These are phyloP conservation scores for Penicillium sclerotigenum DNA, from an alignment of 2,329 filamentous ascomycete species.

Conservation along the genomic window DNA sequence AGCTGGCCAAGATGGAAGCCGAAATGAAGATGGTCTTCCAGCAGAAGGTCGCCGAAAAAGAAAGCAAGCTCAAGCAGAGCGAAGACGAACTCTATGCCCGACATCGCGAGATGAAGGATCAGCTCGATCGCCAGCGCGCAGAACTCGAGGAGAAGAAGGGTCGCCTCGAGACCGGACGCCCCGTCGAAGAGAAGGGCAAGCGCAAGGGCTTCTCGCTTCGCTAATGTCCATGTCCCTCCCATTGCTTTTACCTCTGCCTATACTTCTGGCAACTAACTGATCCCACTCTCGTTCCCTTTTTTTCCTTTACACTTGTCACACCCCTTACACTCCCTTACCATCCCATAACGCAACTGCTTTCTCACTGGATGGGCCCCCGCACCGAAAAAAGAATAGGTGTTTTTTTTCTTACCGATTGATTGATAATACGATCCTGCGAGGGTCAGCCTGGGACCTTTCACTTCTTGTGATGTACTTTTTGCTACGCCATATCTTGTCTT, in stretches of 20 bases:
- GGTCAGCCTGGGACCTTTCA: constrained; percentile 20
- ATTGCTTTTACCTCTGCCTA: not conserved
- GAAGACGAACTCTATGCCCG: constrained; percentile 98
- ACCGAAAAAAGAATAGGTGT: constrained; percentile 27
- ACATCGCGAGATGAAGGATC: constrained; percentile 99
- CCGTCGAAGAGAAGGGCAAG: constrained; percentile 96
- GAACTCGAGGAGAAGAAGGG: constrained; percentile 99
- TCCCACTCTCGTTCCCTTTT: constrained; percentile 19
- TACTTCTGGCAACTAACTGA: constrained; percentile 13
- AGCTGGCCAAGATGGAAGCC: constrained; percentile 99
- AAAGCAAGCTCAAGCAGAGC: constrained; percentile 98
- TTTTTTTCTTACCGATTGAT: constrained; percentile 27
- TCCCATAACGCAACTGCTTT: constrained; percentile 20
- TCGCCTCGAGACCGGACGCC: constrained; percentile 89
- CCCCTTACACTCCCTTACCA: constrained; percentile 23
- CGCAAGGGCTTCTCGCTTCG: constrained; percentile 99
- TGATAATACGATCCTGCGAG: constrained; percentile 22
- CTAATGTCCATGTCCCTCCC: constrained; percentile 50
- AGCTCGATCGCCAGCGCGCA: constrained; percentile 87
- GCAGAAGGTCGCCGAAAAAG: constrained; percentile 98
- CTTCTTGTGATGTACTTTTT: constrained; percentile 33
- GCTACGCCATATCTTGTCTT: constrained; percentile 29
- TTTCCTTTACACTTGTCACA: constrained; percentile 18
- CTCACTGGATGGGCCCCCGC: constrained; percentile 28
- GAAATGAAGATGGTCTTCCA: constrained; percentile 99